Conservation (phyloP, 345 rosid genomes). For the Linum lewisii region DNA sequence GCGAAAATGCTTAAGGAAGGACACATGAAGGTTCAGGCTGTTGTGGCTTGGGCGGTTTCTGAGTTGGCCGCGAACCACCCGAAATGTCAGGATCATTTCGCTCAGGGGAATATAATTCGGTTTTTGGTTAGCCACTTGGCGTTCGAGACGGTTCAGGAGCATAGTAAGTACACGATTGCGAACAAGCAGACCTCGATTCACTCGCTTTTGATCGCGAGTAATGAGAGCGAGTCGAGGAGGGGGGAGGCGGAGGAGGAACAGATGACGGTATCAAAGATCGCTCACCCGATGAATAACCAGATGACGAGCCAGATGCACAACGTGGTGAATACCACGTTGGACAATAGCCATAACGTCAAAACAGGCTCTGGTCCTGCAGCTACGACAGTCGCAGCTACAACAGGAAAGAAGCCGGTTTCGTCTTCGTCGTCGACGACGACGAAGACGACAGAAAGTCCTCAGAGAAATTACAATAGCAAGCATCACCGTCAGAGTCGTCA, state of each 20-base stretch:
- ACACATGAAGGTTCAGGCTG: slow-evolving; percentile 60
- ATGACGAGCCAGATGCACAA: slow-evolving; percentile 40
- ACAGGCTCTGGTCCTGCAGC: neutral
- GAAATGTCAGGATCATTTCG: slow-evolving; percentile 65
- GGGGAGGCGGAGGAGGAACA: slow-evolving; percentile 15
- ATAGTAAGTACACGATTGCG: slow-evolving; percentile 47
- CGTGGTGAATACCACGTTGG: slow-evolving; percentile 33
- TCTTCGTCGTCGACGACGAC: slow-evolving; percentile 15
- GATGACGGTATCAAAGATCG: slow-evolving; percentile 9
- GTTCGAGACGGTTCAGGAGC: slow-evolving; percentile 79
- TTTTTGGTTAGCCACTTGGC: slow-evolving; percentile 78
- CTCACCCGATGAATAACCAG: slow-evolving; percentile 38
- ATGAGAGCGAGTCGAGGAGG: slow-evolving; percentile 1
- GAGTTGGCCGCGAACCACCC: slow-evolving; percentile 57
- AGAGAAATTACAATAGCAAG: slow-evolving; percentile 10
- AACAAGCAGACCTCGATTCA: slow-evolving; percentile 41
- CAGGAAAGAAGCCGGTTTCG: slow-evolving; percentile 3
- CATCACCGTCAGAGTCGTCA: slow-evolving; percentile 18
- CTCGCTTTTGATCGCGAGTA: slow-evolving; percentile 40
- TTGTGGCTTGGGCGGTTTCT: slow-evolving; percentile 69
- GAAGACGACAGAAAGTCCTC: no score
- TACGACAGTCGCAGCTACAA: slow-evolving; percentile 8
- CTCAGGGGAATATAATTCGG: slow-evolving; percentile 58
- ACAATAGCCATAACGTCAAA: slow-evolving; percentile 15
- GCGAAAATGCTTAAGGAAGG: slow-evolving; percentile 78